Evolutionary conservation across 2,329 filamentous ascomycete genomes (phyloP), one percentile per base, ranked within the genome.

Genomic region (Paecilomyces dactylethromorphus): DNA sequence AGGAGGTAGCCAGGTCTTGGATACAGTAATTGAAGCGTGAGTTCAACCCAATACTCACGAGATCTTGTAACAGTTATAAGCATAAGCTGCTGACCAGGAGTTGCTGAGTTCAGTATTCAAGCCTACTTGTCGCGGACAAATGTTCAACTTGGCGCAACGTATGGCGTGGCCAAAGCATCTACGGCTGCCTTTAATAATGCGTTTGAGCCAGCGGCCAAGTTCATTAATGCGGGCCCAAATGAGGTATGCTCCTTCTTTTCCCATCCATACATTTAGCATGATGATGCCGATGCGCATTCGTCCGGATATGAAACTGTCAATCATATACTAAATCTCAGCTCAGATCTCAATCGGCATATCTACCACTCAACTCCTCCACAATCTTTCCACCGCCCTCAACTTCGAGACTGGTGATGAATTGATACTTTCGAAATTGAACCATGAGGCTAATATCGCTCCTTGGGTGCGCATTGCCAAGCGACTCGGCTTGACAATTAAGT

Each of bases 341-440:
- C 51, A 64, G 64, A 65, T 66, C 55, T 64, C 57, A 53, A 81
- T 91, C 57, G 89, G 89, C 1, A 76, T 86, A 0, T 90, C 89
- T 1, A 90, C 89, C 0, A 92, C 90, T 0, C 89, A 91, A 68
- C 81, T 92, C 10, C 84, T 91, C 65, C 84, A 88, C 63, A 92
- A 92, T 69, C 80, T 92, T 15, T 83, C 84, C 0, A 78, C 78
- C 22, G 76, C 82, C 2, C 72, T 88, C 4, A 65, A 70, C 11
- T 84, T 87, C 67, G 66, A 76, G 11, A 69, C 78, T 1, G 84
- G 84, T 51, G 84, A 87, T 60, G 87, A 91, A 68, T 80, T 93
- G 54, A 77, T 94, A 61, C 68, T 92, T 11, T 91, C 88, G 0
- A 82, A 82, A 58, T 77, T 91, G 57, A 89, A 92, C 70, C 89